Base-by-base conservation (phyloP, 2,329 filamentous ascomycete species). In the Mariannaea elegans region DNA sequence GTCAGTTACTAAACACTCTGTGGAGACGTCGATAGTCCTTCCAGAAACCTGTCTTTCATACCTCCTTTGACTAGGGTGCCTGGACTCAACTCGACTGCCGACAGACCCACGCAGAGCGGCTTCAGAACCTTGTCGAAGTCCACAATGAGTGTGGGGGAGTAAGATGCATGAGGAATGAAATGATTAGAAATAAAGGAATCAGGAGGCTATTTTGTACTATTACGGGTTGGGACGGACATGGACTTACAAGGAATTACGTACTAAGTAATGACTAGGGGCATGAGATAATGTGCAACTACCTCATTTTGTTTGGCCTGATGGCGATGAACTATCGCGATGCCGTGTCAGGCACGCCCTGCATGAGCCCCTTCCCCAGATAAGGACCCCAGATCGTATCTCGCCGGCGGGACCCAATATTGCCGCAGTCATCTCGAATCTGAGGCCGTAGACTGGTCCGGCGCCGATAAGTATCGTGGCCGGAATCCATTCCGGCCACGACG, bases 401-500 rank as follows among this genome's bases (percentile, higher is more conserved):
- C 39, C 32, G 45, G 34, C 56, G 38, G 45, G 52, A 46, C 34
- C 52, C 54, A 50, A 47, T 49, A 44, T 31, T 32, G 16, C 45
- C 16, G 32, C 45, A 21, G 6, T 46, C 21, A 62, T 62, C 39
- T 47, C 51, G 46, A 59, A 55, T 62, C n/a, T 38, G 45, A 53
- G 18, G 44, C 39, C 45, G 50, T 36, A 34, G 36, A 50, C 45
- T 31, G 51, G 36, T 45, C 68, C 69, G 68, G 69, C 46, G 68
- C 71, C 71, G 70, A 68, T 64, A 44, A 64, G 69, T 64, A 56
- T 51, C 41, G 60, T 71, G 73, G 73, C 73, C 73, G 73, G 73
- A 75, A 75, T 5, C 48, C 2, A 50, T 75, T 75, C 72, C 73
- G 72, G 73, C 72, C 72, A 72, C 56, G 45, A 56, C 44, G 60